Base-by-base conservation (phyloP, 805 yeast genomes). In the Groenewaldozyma salmanticensis region DNA sequence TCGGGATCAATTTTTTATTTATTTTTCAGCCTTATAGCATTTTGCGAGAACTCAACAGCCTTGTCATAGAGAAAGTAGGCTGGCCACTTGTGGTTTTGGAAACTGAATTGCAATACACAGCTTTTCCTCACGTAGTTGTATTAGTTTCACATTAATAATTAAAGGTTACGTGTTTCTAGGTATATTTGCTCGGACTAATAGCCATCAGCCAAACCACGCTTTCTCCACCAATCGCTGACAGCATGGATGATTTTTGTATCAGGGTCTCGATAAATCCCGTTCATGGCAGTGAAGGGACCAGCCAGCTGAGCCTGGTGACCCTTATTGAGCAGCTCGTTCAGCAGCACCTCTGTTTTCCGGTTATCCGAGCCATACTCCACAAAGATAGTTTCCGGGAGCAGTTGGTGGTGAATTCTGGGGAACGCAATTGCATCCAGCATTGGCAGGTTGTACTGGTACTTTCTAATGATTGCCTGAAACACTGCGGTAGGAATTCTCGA, bases 141-240 rank as follows among this genome's bases (percentile, higher is more conserved):
- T n/a, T n/a, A n/a, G n/a, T n/a, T n/a, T n/a, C n/a, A n/a, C n/a
- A n/a, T n/a, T n/a, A n/a, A n/a, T n/a, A n/a, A n/a, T n/a, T n/a
- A n/a, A n/a, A n/a, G n/a, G n/a, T n/a, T n/a, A n/a, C n/a, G n/a
- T n/a, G n/a, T n/a, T n/a, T n/a, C n/a, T n/a, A n/a, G 7, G 32
- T 24, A 16, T 35, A 21, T 40, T 17, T 7, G 33, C 15, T 16
- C 20, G 18, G 9, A 24, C 42, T 50, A 81, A 47, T 74, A 79
- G 0, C 86, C 92, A 41, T 71, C 76, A 11, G 87, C 81, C 33
- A 62, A 68, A 5, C 94, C 95, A 36, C 80, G 63, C 57, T 88
- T 88, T 43, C 97, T 67, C 95, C 96, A 90, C 58, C 62, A 84
- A 58, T 90, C 97, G 51, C 86, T 70, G 7, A 87, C 95, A 1